phyloP scores from a whole-genome alignment of 331 rosid species.

The Rhamnella rubrinervis region DNA sequence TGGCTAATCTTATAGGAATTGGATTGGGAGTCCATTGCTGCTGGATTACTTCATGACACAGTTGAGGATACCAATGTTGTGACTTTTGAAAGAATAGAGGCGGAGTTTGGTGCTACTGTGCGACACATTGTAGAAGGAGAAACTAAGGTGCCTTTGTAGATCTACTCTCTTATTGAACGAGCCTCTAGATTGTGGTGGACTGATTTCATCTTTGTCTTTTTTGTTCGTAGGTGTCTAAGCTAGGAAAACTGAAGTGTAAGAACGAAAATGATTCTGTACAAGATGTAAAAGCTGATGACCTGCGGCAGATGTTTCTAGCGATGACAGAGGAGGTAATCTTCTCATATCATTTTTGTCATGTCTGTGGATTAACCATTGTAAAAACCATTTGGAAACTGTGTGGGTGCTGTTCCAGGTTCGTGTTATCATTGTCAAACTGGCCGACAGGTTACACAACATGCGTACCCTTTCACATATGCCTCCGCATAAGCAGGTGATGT shows the following conservation, averaged over 20 bases:
- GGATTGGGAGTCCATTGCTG: slow-evolving; percentile 98
- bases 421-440: slow-evolving; percentile 93
- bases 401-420: slow-evolving; percentile 70
- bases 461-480: slow-evolving; percentile 99
- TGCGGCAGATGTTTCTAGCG: slow-evolving; percentile 96
- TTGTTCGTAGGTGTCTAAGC: slow-evolving; percentile 79
- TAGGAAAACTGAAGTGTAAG: slow-evolving; percentile 90
- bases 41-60: slow-evolving; percentile 95
- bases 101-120: slow-evolving; percentile 86
- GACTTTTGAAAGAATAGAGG: slow-evolving; percentile 87
- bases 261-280: slow-evolving; percentile 70
- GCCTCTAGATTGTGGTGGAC: slow-evolving; percentile 27
- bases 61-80: slow-evolving; percentile 94
- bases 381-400: slow-evolving; percentile 33
- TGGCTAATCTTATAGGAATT: slow-evolving; percentile 57
- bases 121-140: slow-evolving; percentile 99
- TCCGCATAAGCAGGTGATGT: slow-evolving; percentile 89
- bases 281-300: slow-evolving; percentile 99
- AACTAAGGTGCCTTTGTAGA: slow-evolving; percentile 62
- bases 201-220: slow-evolving; percentile 19
- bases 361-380: slow-evolving; percentile 13
- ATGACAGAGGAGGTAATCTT: slow-evolving; percentile 94
- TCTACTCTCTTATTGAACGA: slow-evolving; percentile 13
- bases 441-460: slow-evolving; percentile 95
- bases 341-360: slow-evolving; percentile 23